phyloP scores from a whole-genome alignment of 352 stramenopile species.

The Phytophthora sansomeana region DNA sequence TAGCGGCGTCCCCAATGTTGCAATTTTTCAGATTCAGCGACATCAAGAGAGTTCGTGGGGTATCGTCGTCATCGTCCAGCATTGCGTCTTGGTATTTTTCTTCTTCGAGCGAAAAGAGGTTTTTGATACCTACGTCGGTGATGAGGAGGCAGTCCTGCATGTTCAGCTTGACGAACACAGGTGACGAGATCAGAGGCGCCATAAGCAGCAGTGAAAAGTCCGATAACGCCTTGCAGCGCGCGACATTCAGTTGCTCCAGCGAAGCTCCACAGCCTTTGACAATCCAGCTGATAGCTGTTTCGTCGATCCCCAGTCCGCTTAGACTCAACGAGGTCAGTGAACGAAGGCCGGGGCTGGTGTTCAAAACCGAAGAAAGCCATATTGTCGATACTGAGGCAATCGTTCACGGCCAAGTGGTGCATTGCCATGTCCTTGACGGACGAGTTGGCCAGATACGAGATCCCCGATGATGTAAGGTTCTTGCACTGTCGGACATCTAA shows the following conservation, averaged over 20 bases:
- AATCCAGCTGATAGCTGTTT: conserved; percentile 79
- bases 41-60: conserved; percentile 3
- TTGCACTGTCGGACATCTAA: conserved; percentile 75
- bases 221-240: conserved; percentile 55
- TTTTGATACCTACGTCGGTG: conserved; percentile 54
- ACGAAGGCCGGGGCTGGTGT: conserved; percentile 40
- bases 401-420: conserved; percentile 43
- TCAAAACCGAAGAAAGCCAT: conserved; percentile 86
- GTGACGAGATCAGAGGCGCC: conserved; percentile 42
- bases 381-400: conserved; percentile 69
- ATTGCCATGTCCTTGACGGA: conserved; percentile 30
- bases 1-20: conserved; percentile 51
- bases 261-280: conserved; percentile 52
- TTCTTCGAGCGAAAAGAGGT: conserved; percentile 50
- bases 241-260: conserved; percentile 56
- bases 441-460: conserved; percentile 61
- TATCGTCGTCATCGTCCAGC: conserved; percentile 45
- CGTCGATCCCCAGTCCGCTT: conserved; percentile 57
- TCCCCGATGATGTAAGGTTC: conserved; percentile 65
- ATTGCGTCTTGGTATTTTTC: conserved; percentile 19
- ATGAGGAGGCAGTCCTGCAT: conserved; percentile 58
- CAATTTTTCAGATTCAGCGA: conserved; percentile 72
- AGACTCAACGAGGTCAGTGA: conserved; percentile 51
- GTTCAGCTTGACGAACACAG: conserved; percentile 45
- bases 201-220: conserved; percentile 72